Evolutionary conservation across 768 basidiomycete genomes (phyloP).

Genomic region (Dendrothele bispora): DNA sequence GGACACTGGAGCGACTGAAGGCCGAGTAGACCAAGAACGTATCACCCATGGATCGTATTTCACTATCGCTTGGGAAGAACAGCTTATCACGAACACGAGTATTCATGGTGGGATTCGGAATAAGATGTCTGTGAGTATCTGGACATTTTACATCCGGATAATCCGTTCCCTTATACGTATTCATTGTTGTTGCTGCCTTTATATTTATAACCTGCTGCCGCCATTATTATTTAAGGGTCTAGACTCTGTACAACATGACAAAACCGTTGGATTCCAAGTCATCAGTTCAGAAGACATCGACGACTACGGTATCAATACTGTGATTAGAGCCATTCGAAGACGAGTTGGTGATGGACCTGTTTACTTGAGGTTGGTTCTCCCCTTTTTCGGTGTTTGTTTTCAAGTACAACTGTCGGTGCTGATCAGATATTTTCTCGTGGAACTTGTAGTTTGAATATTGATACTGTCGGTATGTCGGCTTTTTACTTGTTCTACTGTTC

Average conservation of each 20-base stretch:
- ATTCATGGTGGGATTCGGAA: slow-evolving; percentile 74
- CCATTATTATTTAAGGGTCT: slow-evolving; percentile 42
- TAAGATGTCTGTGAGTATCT: slow-evolving; percentile 35
- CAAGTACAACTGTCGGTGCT: slow-evolving; percentile 12
- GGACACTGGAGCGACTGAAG: slow-evolving; percentile 51
- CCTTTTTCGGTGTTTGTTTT: slow-evolving; percentile 27
- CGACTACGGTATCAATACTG: slow-evolving; percentile 53
- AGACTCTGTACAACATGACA: slow-evolving; percentile 52
- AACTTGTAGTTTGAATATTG: slow-evolving; percentile 52
- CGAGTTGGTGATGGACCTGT: slow-evolving; percentile 61
- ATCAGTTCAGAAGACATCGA: slow-evolving; percentile 67
- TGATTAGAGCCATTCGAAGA: slow-evolving; percentile 55
- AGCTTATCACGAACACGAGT: slow-evolving; percentile 58
- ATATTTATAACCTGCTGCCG: no score
- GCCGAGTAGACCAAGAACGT: slow-evolving; percentile 42
- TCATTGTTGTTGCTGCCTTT: not conserved
- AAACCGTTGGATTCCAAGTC: slow-evolving; percentile 58
- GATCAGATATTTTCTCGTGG: not conserved
- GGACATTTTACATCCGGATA: slow-evolving; percentile 13
- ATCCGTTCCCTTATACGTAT: not conserved
- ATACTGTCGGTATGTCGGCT: slow-evolving; percentile 48
- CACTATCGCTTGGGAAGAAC: slow-evolving; percentile 57
- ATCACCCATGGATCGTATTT: slow-evolving; percentile 74
- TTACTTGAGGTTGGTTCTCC: slow-evolving; percentile 49
- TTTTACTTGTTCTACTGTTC: no score